Conservation (phyloP, 1,284 basidiomycete genomes). For the Trichosporon inkin region DNA sequence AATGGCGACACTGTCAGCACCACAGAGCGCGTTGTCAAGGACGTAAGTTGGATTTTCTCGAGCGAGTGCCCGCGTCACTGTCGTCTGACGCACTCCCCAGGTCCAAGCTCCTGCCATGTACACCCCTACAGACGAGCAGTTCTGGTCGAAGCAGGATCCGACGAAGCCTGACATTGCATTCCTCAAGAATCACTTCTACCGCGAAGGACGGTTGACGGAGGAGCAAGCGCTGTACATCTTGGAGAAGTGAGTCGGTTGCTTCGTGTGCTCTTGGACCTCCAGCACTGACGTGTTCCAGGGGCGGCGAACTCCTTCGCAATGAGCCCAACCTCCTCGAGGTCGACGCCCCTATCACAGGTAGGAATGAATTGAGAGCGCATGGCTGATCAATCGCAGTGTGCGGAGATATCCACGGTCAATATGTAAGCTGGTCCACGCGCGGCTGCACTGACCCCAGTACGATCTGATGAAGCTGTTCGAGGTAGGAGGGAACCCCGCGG, state of each 20-base stretch:
- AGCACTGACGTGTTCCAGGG: constrained; percentile 42
- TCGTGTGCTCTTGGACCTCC: background rate
- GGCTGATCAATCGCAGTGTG: constrained; percentile 59
- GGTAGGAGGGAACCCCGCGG: constrained; percentile 84
- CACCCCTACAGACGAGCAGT: constrained; percentile 86
- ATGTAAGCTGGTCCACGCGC: constrained; percentile 58
- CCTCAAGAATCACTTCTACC: constrained; percentile 98
- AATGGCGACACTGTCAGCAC: constrained; percentile 75
- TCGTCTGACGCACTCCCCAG: constrained; percentile 49
- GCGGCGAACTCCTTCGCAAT: constrained; percentile 67
- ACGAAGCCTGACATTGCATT: constrained; percentile 93
- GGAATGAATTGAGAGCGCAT: constrained; percentile 42
- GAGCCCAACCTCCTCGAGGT: constrained; percentile 89
- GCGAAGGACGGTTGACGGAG: constrained; percentile 86
- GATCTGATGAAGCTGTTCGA: constrained; percentile 98
- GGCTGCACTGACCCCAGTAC: constrained; percentile 58
- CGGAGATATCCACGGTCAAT: constrained; percentile 96
- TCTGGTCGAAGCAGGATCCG: constrained; percentile 77
- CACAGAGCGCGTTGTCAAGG: constrained; percentile 52
- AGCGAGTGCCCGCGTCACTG: background rate
- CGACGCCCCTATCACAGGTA: constrained; percentile 90
- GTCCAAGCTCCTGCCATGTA: constrained; percentile 93
- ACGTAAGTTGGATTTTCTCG: constrained; percentile 37
- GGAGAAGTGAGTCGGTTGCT: constrained; percentile 54
- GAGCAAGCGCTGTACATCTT: constrained; percentile 86